Evolutionary conservation across 1,284 basidiomycete species (phyloP), one percentile per base, ranked within the genome.

Genomic region (Sporisorium exsertum): DNA sequence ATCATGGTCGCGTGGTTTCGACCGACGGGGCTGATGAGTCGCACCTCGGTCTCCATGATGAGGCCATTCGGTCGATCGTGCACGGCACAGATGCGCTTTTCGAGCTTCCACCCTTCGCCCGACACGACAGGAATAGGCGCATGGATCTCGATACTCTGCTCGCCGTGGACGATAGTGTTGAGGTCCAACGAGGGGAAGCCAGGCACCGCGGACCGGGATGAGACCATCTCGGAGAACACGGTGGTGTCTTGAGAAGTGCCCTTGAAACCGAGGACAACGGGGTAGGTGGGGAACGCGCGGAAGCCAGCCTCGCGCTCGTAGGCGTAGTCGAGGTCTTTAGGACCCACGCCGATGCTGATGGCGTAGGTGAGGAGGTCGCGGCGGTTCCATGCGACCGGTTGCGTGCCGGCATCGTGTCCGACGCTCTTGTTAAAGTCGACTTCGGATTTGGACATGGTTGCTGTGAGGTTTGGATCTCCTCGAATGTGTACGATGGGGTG

Each of bases 151-250:
- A 87, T 85, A 4, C 69, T 75, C 72, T 87, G 86, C 65, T 86
- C 86, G 42, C 85, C 86, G 66, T 87, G 86, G 5, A 86, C 85
- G 56, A 86, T 72, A 24, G 81, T 84, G 72, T 86, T 86, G 20
- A 85, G 84, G 62, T 86, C 82, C 27, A 86, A 70, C 20, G 55
- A 47, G 16, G 81, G 81, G 63, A 83, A 81, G 18, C 81, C 81
- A 2, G 76, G 78, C 13, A 72, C 57, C 7, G 59, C 64, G 0
- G 61, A 42, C 1, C 81, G 62, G 3, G 74, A 72, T 2, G 55
- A 58, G 20, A 83, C 70, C 72, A 77, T 79, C 32, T 82, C 77
- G 15, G 80, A 78, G 60, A 86, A 86, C 51, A 86, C 76, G 58
- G 76, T 85, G 37, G 81, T 77, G 56, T 84, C 82, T 27, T 65